Percentiles rank a stretch among this genome's conserved stretches.
Conservation (phyloP, 2,329 filamentous ascomycete species). For the Simplicillium sp. region DNA sequence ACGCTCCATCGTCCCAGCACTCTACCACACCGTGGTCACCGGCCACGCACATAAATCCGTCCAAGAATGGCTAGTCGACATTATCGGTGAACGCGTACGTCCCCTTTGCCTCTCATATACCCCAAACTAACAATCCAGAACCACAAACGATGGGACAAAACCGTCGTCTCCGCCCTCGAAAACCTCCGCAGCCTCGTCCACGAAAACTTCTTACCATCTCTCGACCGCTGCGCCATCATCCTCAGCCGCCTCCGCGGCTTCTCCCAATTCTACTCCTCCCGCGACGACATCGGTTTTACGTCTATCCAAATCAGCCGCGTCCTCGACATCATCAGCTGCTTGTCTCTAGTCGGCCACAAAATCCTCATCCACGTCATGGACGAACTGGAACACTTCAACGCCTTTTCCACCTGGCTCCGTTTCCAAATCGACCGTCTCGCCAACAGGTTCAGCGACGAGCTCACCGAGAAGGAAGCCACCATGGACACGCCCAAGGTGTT, state of each 20-base stretch:
- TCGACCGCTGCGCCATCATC: constrained; percentile 75
- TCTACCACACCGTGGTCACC: constrained; percentile 79
- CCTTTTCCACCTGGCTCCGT: constrained; percentile 77
- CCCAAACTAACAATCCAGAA: constrained; percentile 41
- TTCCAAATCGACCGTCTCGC: constrained; percentile 73
- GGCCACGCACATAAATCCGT: constrained; percentile 69
- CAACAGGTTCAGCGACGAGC: constrained; percentile 58
- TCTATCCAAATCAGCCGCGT: constrained; percentile 53
- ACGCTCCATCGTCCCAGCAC: constrained; percentile 57
- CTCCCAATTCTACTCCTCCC: constrained; percentile 65
- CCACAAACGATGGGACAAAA: constrained; percentile 92
- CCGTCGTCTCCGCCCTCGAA: constrained; percentile 67
- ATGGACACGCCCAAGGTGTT: constrained; percentile 67
- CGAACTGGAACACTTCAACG: constrained; percentile 67
- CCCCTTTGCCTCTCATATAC: background rate
- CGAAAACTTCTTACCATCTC: constrained; percentile 78
- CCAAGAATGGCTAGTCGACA: constrained; percentile 82
- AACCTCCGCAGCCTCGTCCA: constrained; percentile 70
- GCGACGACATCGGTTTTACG: constrained; percentile 57
- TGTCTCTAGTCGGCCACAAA: constrained; percentile 68
- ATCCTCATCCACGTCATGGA: constrained; percentile 62
- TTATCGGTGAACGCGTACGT: constrained; percentile 66
- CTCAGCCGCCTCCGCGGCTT: constrained; percentile 76
- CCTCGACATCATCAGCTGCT: constrained; percentile 61
- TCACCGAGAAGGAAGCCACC: constrained; percentile 66